Evolutionary conservation across 352 stramenopile genomes (phyloP).

Genomic region (Phytophthora citricola): DNA sequence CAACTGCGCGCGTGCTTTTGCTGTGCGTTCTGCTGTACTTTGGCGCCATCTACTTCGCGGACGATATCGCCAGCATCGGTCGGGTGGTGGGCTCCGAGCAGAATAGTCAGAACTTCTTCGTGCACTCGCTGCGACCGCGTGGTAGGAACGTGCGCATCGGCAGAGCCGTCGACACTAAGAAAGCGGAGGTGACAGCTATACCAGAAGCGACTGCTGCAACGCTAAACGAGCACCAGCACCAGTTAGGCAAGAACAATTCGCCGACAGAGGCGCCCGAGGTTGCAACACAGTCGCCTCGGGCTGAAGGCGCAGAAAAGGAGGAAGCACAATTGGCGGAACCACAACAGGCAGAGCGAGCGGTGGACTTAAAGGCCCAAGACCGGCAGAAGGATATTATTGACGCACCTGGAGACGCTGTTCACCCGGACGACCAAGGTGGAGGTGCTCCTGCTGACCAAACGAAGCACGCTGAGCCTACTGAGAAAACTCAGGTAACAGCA

Average conservation of each 20-base stretch:
- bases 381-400: conserved; percentile 1
- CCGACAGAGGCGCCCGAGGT: not conserved
- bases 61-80: conserved; percentile 49
- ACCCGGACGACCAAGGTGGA: conserved; percentile 23
- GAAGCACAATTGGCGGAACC: conserved; percentile 15
- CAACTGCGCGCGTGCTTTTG: conserved; percentile 61
- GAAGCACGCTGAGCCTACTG: not conserved
- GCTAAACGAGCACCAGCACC: not conserved
- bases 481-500: not conserved
- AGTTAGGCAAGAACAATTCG: not conserved
- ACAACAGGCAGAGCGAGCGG: not conserved
- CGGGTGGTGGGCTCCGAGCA: conserved; percentile 38
- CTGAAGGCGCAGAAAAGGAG: conserved; percentile 16
- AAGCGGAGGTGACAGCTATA: conserved; percentile 5
- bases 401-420: conserved; percentile 5
- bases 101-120: conserved; percentile 40
- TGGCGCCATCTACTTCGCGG: conserved; percentile 56
- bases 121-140: conserved; percentile 35
- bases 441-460: not conserved
- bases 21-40: conserved; percentile 65
- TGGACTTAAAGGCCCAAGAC: not conserved
- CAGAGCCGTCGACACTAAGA: conserved; percentile 39
- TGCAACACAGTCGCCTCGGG: conserved; percentile 4
- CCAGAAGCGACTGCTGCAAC: not conserved
- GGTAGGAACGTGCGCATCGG: conserved; percentile 21